Percentiles rank a stretch among this genome's conserved stretches.
These are phyloP conservation scores for Venturia nashicola DNA, from an alignment of 2,329 filamentous ascomycete genomes.

Conservation along the genomic window DNA sequence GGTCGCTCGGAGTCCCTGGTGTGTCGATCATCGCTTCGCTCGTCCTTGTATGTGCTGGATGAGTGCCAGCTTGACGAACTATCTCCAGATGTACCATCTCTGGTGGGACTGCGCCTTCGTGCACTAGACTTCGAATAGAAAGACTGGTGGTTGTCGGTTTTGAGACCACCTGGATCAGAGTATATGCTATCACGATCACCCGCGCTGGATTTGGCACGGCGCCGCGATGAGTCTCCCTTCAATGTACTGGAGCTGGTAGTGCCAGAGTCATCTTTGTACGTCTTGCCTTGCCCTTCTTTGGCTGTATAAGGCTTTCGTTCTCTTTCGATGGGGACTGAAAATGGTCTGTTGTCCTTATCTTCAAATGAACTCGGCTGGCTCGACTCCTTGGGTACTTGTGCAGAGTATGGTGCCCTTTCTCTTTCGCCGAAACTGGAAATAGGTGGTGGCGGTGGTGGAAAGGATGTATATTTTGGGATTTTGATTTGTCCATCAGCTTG, in stretches of 20 bases:
- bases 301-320: conserved; percentile 53
- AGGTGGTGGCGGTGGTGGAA: conserved; percentile 20
- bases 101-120: conserved; percentile 3
- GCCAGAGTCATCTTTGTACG: conserved; percentile 31
- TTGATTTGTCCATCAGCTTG: conserved; percentile 18
- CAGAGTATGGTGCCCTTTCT: neutral
- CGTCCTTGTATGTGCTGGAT: conserved; percentile 5
- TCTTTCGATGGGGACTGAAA: conserved; percentile 45
- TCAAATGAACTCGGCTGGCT: conserved; percentile 3
- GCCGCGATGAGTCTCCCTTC: neutral
- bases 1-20: neutral
- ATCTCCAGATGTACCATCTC: conserved; percentile 2
- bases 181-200: conserved; percentile 1
- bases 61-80: conserved; percentile 2
- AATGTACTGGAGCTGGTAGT: conserved; percentile 2
- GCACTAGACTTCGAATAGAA: neutral
- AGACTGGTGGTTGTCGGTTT: neutral
- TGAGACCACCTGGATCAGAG: conserved; percentile 3
- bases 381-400: conserved; percentile 1
- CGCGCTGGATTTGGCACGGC: neutral
- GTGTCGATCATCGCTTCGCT: conserved; percentile 6
- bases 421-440: neutral
- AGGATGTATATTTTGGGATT: conserved; percentile 21
- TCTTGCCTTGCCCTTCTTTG: conserved; percentile 46
- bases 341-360: conserved; percentile 4